phyloP scores from a whole-genome alignment of 495 filamentous ascomycete genomes.

The Penicillium diatomitis region DNA sequence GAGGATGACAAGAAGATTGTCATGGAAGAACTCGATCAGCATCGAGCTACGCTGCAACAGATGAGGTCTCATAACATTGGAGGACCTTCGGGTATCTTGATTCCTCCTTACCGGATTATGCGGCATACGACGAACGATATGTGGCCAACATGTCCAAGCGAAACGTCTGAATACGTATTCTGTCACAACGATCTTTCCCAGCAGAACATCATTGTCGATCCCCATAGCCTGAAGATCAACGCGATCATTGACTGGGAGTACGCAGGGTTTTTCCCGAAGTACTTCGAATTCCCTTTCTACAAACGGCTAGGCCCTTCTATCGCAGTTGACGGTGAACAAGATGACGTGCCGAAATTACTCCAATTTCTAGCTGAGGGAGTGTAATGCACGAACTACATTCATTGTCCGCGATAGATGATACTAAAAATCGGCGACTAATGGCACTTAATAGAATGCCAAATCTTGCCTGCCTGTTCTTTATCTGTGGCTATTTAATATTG shows the following conservation, averaged over 20 bases:
- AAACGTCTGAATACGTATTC: conserved; percentile 16
- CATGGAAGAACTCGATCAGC: background rate
- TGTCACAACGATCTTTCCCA: conserved; percentile 27
- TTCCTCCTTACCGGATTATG: conserved; percentile 7
- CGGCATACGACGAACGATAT: background rate
- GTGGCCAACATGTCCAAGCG: background rate
- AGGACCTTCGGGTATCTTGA: conserved; percentile 7
- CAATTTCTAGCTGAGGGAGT: background rate
- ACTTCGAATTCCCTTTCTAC: conserved; percentile 14
- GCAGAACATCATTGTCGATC: conserved; percentile 24
- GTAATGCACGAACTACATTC: background rate
- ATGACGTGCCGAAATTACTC: conserved; percentile 5
- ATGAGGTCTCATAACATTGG: conserved; percentile 6
- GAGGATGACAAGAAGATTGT: conserved; percentile 7
- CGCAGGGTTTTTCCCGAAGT: conserved; percentile 23
- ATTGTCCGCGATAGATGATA: background rate
- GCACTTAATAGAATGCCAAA: background rate
- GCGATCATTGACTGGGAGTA: conserved; percentile 31
- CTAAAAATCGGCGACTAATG: background rate
- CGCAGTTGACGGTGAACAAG: conserved; percentile 4
- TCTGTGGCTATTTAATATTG: background rate
- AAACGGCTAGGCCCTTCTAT: conserved; percentile 8
- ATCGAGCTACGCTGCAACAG: conserved; percentile 1
- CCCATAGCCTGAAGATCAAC: conserved; percentile 20
- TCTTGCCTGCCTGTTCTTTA: background rate